A percentile compares a stretch with the other conserved stretches of the same genome.
phyloP scores from a whole-genome alignment of 2,329 filamentous ascomycete genomes.

The Rutstroemia sydowiana region DNA sequence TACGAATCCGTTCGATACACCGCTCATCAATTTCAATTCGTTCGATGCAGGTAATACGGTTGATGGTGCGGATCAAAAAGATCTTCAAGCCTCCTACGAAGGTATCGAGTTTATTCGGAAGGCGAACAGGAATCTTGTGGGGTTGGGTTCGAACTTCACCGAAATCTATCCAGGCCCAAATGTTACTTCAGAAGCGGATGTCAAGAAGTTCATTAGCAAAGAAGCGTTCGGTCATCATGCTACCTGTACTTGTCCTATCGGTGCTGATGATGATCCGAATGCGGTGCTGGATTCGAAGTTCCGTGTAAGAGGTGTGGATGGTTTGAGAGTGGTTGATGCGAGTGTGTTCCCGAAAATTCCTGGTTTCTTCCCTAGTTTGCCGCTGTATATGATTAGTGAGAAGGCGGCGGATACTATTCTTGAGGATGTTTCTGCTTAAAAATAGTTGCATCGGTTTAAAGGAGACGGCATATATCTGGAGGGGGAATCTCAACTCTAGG shows the following conservation, averaged over 20 bases:
- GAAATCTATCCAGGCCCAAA: conserved; percentile 37
- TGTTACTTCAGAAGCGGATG: conserved; percentile 29
- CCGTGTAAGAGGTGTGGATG: conserved; percentile 28
- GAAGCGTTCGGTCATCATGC: conserved; percentile 52
- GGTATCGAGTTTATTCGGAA: conserved; percentile 13
- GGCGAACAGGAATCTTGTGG: conserved; percentile 35
- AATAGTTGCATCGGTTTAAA: no score
- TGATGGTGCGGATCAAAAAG: conserved; percentile 6
- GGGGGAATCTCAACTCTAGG: no score
- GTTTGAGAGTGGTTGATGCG: conserved; percentile 52
- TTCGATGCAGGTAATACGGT: conserved; percentile 31
- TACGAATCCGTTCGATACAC: conserved; percentile 55
- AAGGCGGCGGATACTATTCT: conserved; percentile 39
- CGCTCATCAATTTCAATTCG: conserved; percentile 55
- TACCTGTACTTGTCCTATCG: conserved; percentile 42
- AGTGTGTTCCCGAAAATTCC: conserved; percentile 45
- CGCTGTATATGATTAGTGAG: conserved; percentile 50
- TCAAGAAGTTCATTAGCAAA: conserved; percentile 41
- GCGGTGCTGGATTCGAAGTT: conserved; percentile 37
- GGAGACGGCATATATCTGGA: no score
- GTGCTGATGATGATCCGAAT: conserved; percentile 41
- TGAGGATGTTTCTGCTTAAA: neutral
- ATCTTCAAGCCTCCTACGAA: conserved; percentile 16
- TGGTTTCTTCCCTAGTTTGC: conserved; percentile 44
- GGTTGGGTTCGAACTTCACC: conserved; percentile 34